These are phyloP conservation scores for Marchantia paleacea DNA, from an alignment of 225 moss, liverwort and hornwort genomes.

Conservation along the genomic window DNA sequence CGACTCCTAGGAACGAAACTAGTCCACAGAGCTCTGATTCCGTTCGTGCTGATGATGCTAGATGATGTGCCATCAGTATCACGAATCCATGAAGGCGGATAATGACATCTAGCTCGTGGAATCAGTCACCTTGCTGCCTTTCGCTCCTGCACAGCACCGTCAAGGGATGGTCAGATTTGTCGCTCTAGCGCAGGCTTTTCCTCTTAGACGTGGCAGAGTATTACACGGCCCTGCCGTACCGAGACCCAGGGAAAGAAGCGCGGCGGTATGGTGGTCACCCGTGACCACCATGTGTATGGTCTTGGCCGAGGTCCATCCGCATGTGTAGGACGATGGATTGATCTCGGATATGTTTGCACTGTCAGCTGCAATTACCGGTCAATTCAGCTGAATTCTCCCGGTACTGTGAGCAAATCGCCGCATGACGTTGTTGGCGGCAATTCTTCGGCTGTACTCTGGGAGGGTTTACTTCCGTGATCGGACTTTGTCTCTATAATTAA, in stretches of 20 bases:
- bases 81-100: no score
- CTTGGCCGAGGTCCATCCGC: neutral
- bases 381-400: conserved; percentile 1
- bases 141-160: neutral
- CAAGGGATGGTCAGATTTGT: neutral
- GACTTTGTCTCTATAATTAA: neutral
- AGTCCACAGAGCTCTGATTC: neutral
- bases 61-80: neutral
- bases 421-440: neutral
- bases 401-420: neutral
- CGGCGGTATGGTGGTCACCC: neutral
- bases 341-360: neutral
- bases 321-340: neutral
- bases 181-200: neutral
- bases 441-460: neutral
- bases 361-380: neutral
- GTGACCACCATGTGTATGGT: neutral
- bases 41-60: neutral
- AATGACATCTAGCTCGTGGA: neutral
- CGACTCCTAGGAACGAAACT: neutral
- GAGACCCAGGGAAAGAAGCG: neutral
- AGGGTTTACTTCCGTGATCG: neutral
- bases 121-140: neutral
- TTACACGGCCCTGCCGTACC: neutral
- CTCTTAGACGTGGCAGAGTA: neutral